A percentile compares a stretch with the other conserved stretches of the same genome.
Evolutionary conservation across 805 yeast species (phyloP).

Genomic region (Novakomyces olei): DNA sequence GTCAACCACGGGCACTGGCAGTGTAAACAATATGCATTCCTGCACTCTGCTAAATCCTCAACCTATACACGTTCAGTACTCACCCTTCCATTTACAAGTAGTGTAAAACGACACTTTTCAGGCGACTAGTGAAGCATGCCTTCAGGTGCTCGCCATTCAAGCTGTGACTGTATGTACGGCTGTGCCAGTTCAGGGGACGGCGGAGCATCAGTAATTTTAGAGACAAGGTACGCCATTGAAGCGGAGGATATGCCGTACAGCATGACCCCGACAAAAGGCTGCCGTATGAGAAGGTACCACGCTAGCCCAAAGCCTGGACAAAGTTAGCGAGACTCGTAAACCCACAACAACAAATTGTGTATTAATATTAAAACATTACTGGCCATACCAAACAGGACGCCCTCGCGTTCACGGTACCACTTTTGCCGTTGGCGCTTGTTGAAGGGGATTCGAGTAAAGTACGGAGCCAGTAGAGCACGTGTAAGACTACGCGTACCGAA

Average conservation of each 20-base stretch:
- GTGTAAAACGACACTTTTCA: too few species aligned
- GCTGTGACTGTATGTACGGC: too few species aligned
- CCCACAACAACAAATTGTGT: not conserved
- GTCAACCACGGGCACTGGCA: too few species aligned
- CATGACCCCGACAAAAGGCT: conserved; percentile 27
- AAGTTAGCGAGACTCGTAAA: not conserved
- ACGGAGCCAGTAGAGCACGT: conserved; percentile 28
- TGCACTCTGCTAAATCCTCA: too few species aligned
- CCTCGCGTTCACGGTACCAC: conserved; percentile 34
- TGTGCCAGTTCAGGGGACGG: too few species aligned
- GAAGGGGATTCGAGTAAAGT: conserved; percentile 27
- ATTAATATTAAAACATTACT: not conserved
- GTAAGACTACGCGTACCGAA: conserved; percentile 16
- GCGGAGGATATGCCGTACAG: conserved; percentile 33
- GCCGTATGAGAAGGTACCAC: conserved; percentile 22
- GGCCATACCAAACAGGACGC: conserved; percentile 26
- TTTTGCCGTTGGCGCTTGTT: conserved; percentile 17
- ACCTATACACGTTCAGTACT: too few species aligned
- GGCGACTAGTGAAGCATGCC: too few species aligned
- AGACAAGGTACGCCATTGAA: conserved; percentile 29
- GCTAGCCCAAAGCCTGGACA: conserved; percentile 28
- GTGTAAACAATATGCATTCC: too few species aligned
- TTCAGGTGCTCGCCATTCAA: too few species aligned
- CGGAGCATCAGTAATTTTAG: conserved; percentile 25
- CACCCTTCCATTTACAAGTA: too few species aligned